Base-by-base conservation (phyloP, 192 early-diverging fungal species). In the Phycomyces nitens region DNA sequence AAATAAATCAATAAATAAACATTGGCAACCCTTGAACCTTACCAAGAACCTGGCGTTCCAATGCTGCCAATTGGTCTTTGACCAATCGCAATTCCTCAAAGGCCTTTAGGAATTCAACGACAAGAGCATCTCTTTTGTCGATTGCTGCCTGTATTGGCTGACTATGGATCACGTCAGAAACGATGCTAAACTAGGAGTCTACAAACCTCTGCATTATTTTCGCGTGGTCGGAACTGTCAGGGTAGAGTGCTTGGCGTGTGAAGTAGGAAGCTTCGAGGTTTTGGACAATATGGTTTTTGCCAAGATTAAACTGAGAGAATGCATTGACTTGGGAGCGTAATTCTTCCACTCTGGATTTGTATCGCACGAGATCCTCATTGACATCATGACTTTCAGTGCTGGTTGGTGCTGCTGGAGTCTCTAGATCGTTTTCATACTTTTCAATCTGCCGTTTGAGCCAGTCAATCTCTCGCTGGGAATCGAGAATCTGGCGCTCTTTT, bases 71-170 rank as follows among this genome's bases (percentile, higher is more conserved):
- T n/a, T 44, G 50, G 15, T 20, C 26, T 39, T 34, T 29, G 4
- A 22, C 12, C 20, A 12, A 3, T 12, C 34, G 23, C 10, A 71
- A 44, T 16, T 65, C 53, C 26, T 65, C 38, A 34, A 60, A 34
- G 18, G 24, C 23, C 16, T 43, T 22, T 52, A 71, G 20, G 26
- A 64, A 64, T 18, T 55, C 57, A 23, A 22, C 52, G 2, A 71
- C 69, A 1, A 65, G 49, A 2, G 44, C 40, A 24, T 71, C 69
- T 34, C 69, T 56, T 22, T 71, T 29, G 4, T 65, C 27, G 20
- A 71, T 60, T 12, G 42, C 52, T 8, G 29, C 12, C 2, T 42
- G 24, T 1, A 20, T 41, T 20, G 18, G n/a, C 3, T 42, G 9
- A 18, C 44, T 47, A 18, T 14, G 2, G 3, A 47, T n/a, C 15